phyloP scores from a whole-genome alignment of 1,284 basidiomycete species.

The Pyrrhoderma lamaoense region DNA sequence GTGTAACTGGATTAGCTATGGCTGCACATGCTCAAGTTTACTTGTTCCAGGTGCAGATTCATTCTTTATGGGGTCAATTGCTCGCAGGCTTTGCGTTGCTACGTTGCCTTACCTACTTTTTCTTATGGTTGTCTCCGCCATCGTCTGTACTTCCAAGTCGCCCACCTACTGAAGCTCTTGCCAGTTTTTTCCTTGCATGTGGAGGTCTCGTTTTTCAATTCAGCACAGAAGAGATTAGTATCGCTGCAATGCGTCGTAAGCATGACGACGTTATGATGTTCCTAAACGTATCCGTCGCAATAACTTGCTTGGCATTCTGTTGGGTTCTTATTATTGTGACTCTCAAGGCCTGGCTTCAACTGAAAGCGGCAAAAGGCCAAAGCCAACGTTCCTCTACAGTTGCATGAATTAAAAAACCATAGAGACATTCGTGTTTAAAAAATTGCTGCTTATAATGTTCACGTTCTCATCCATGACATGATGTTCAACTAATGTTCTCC shows the following conservation, averaged over 20 bases:
- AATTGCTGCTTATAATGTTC: no score
- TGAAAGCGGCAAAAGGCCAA: no score
- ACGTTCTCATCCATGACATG: no score
- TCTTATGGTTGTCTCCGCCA: slow-evolving; percentile 81
- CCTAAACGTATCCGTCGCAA: slow-evolving; percentile 69
- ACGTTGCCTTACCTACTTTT: slow-evolving; percentile 87
- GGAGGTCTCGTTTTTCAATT: slow-evolving; percentile 92
- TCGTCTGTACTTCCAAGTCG: slow-evolving; percentile 79
- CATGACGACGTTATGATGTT: slow-evolving; percentile 88
- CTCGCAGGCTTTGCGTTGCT: slow-evolving; percentile 75
- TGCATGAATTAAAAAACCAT: no score
- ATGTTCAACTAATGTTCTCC: no score
- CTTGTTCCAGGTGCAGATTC: slow-evolving; percentile 85
- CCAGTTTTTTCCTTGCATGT: slow-evolving; percentile 79
- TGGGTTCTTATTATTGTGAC: slow-evolving; percentile 69
- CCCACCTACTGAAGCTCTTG: slow-evolving; percentile 89
- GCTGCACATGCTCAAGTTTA: slow-evolving; percentile 91
- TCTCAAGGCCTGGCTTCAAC: slow-evolving; percentile 66
- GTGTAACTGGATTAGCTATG: slow-evolving; percentile 93
- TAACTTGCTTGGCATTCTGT: slow-evolving; percentile 77
- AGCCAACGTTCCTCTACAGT: no score
- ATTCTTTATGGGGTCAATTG: slow-evolving; percentile 88
- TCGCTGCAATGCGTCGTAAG: slow-evolving; percentile 87
- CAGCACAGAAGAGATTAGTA: slow-evolving; percentile 84
- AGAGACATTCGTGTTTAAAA: no score